Conservation (phyloP, 805 yeast genomes). For the Candida easanensis region DNA sequence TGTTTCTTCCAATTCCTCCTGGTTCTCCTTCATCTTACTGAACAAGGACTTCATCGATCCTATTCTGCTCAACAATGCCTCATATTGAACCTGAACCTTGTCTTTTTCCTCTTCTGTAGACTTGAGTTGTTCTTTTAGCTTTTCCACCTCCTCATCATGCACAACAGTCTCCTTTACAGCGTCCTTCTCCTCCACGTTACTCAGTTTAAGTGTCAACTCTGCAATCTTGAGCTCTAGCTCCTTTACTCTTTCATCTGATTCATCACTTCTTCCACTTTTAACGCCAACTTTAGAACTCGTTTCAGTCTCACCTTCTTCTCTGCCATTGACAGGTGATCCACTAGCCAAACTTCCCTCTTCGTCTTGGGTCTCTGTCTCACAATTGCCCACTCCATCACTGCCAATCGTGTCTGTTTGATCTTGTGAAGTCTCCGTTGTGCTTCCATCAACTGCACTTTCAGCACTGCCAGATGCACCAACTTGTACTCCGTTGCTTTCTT, state of each 20-base stretch:
- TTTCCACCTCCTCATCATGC: conserved; percentile 12
- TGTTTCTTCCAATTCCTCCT: conserved; percentile 54
- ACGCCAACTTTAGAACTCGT: conserved; percentile 8
- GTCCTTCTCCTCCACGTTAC: not conserved
- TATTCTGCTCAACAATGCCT: conserved; percentile 56
- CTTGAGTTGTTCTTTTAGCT: conserved; percentile 31
- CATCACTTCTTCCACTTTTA: conserved; percentile 5
- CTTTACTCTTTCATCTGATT: conserved; percentile 3
- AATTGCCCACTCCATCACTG: conserved; percentile 9
- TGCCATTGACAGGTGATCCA: conserved; percentile 2
- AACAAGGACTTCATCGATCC: conserved; percentile 75
- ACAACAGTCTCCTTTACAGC: conserved; percentile 3
- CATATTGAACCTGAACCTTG: conserved; percentile 56
- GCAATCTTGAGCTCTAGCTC: conserved; percentile 14
- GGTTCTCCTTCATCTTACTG: conserved; percentile 69
- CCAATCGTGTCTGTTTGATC: conserved; percentile 10
- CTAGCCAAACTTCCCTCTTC: conserved; percentile 9
- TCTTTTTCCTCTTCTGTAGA: conserved; percentile 50
- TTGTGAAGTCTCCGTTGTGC: conserved; percentile 8
- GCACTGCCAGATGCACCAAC: conserved; percentile 9
- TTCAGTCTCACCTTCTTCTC: conserved; percentile 10
- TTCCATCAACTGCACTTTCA: conserved; percentile 5
- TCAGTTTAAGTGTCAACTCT: conserved; percentile 13
- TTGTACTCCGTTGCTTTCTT: not conserved
- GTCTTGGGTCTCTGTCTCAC: conserved; percentile 8